Conservation (phyloP, 345 rosid species). For the Punica granatum region DNA sequence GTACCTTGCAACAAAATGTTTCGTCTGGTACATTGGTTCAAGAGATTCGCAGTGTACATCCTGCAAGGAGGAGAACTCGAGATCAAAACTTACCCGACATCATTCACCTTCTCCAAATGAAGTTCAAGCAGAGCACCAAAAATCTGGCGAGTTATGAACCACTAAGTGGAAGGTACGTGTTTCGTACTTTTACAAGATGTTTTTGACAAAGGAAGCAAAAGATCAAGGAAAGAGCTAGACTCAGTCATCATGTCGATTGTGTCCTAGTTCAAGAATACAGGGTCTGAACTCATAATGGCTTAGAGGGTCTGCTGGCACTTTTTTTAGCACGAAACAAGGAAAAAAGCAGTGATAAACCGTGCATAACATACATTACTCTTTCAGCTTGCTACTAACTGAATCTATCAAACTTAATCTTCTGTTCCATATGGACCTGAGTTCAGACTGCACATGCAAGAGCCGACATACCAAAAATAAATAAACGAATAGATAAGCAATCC, state of each 20-base stretch:
- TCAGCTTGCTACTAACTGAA: neutral
- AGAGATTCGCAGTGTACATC: slow-evolving; percentile 60
- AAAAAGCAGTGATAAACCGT: neutral
- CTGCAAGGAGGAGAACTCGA: slow-evolving; percentile 29
- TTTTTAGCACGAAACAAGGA: neutral
- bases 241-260: neutral
- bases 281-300: neutral
- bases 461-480: neutral
- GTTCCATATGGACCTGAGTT: too few relatives aligned
- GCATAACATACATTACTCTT: neutral
- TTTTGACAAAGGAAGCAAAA: neutral
- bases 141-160: neutral
- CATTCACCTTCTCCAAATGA: neutral
- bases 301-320: neutral
- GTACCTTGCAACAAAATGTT: slow-evolving; percentile 80
- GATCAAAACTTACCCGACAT: neutral
- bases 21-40: slow-evolving; percentile 53
- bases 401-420: neutral
- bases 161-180: neutral
- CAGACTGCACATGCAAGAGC: neutral
- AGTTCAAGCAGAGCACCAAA: neutral
- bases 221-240: neutral
- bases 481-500: neutral
- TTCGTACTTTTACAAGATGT: neutral
- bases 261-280: neutral